phyloP scores from a whole-genome alignment of 164 flowering plant genomes.

The Pachysandra terminalis region DNA sequence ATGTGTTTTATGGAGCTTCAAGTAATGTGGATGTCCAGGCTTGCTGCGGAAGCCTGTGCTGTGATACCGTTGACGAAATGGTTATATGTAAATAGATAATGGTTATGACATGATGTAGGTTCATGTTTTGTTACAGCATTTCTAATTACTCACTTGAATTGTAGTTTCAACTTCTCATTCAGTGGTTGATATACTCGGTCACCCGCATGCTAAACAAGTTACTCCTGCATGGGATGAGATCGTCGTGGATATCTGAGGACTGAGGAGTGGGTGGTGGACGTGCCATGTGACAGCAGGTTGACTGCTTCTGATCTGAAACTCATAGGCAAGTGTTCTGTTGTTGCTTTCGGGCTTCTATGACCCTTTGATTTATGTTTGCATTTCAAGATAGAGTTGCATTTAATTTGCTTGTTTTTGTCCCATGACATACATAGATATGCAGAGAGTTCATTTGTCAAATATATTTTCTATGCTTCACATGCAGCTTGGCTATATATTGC shows the following conservation, averaged over 20 bases:
- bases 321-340: constrained; percentile 54
- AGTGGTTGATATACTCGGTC: constrained; percentile 17
- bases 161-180: constrained; percentile 9
- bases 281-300: constrained; percentile 24
- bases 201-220: constrained; percentile 15
- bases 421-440: not conserved
- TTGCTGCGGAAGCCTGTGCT: constrained; percentile 6
- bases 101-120: constrained; percentile 7
- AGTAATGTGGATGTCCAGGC: constrained; percentile 3
- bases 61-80: not conserved
- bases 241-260: constrained; percentile 17
- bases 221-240: constrained; percentile 22
- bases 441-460: not conserved
- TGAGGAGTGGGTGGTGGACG: constrained; percentile 21
- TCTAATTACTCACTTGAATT: constrained; percentile 10
- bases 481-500: not conserved
- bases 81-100: not conserved
- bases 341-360: constrained; percentile 21
- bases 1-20: not conserved
- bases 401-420: constrained; percentile 11
- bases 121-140: not conserved
- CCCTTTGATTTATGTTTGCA: constrained; percentile 11
- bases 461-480: no score
- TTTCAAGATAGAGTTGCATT: constrained; percentile 5
- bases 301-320: constrained; percentile 17